Conservation (phyloP, 305 asterid species). For the Ajuga reptans region DNA sequence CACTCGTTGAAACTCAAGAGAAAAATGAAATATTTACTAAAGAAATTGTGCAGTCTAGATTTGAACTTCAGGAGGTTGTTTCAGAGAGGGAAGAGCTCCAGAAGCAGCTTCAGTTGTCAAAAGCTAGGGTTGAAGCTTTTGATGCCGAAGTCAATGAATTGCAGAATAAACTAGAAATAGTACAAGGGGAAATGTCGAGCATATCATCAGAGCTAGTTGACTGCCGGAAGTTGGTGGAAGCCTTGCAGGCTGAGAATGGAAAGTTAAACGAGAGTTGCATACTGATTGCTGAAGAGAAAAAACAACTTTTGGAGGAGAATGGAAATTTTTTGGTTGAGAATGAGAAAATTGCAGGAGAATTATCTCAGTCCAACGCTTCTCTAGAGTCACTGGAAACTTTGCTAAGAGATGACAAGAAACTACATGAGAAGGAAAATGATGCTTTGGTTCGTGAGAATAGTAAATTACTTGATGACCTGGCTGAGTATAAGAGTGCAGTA, state of each 20-base stretch:
- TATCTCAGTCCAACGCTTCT: constrained; percentile 42
- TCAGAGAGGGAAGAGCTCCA: constrained; percentile 50
- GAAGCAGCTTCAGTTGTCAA: constrained; percentile 53
- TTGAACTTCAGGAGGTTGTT: constrained; percentile 45
- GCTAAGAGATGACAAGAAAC: constrained; percentile 46
- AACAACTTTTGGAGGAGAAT: constrained; percentile 43
- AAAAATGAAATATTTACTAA: constrained; percentile 46
- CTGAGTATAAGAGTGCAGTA: constrained; percentile 38
- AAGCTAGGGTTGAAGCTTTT: constrained; percentile 44
- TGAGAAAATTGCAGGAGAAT: constrained; percentile 44
- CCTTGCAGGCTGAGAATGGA: constrained; percentile 56
- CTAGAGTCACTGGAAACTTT: constrained; percentile 41
- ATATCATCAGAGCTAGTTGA: constrained; percentile 56
- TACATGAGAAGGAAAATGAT: constrained; percentile 50
- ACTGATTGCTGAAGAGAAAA: constrained; percentile 50
- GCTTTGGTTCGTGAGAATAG: constrained; percentile 37
- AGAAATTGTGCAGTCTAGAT: constrained; percentile 49
- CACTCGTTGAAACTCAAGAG: constrained; percentile 43
- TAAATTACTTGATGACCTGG: constrained; percentile 42
- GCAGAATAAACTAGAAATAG: constrained; percentile 52
- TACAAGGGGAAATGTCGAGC: constrained; percentile 55
- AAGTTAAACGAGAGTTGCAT: constrained; percentile 35
- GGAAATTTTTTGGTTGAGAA: constrained; percentile 41
- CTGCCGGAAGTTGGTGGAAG: constrained; percentile 44
- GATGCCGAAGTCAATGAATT: constrained; percentile 52